phyloP scores from a whole-genome alignment of 2,329 filamentous ascomycete species.

The Macroventuria anomochaeta region DNA sequence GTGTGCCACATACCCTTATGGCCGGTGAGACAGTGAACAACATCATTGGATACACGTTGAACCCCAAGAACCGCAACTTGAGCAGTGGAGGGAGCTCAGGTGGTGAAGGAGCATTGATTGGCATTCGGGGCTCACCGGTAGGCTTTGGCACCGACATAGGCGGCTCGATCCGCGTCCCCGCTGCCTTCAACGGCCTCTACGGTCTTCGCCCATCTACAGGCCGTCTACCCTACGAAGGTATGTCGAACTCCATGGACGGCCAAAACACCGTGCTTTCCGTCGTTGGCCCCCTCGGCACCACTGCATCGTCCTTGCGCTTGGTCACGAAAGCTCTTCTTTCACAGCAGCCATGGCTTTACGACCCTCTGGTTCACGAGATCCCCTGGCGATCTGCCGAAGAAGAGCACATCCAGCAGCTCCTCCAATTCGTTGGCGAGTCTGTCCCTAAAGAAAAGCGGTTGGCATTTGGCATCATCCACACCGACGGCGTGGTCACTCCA shows the following conservation, averaged over 20 bases:
- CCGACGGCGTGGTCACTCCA: slow-evolving; percentile 46
- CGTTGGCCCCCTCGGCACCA: slow-evolving; percentile 67
- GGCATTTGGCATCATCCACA: slow-evolving; percentile 40
- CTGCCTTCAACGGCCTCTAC: slow-evolving; percentile 65
- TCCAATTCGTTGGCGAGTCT: slow-evolving; percentile 8
- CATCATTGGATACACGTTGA: slow-evolving; percentile 64
- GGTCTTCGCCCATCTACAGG: slow-evolving; percentile 60
- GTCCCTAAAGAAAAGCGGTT: slow-evolving; percentile 26
- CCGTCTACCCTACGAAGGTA: slow-evolving; percentile 54
- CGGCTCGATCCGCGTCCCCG: slow-evolving; percentile 64
- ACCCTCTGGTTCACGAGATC: slow-evolving; percentile 69
- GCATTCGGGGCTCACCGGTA: slow-evolving; percentile 59
- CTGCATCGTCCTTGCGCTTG: slow-evolving; percentile 61
- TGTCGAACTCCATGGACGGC: slow-evolving; percentile 68
- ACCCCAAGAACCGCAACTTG: slow-evolving; percentile 63
- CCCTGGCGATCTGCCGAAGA: slow-evolving; percentile 64
- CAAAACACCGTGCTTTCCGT: slow-evolving; percentile 69
- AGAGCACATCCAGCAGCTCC: slow-evolving; percentile 46
- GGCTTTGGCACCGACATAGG: slow-evolving; percentile 66
- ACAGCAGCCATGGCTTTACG: slow-evolving; percentile 68
- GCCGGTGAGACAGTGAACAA: slow-evolving; percentile 66
- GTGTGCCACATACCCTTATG: slow-evolving; percentile 66
- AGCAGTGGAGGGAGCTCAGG: slow-evolving; percentile 64
- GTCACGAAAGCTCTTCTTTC: slow-evolving; percentile 63
- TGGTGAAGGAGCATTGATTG: slow-evolving; percentile 66